These are phyloP conservation scores for Candida dubliniensis DNA, from an alignment of 1,139 yeast species.

Conservation along the genomic window DNA sequence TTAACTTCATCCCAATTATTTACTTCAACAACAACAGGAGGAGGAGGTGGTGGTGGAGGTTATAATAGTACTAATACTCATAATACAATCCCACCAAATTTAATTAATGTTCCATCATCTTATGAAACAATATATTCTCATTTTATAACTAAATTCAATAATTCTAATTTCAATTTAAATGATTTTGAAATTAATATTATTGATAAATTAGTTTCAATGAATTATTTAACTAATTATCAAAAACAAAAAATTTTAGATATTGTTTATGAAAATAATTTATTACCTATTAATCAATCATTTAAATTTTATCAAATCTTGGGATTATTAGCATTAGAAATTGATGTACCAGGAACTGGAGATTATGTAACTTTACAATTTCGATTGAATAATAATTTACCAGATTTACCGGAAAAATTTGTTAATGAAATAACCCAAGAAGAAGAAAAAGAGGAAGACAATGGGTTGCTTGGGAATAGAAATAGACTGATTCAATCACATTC, in stretches of 20 bases:
- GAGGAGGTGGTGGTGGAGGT: too few relatives aligned
- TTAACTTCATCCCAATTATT: constrained; percentile 31
- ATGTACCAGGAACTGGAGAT: constrained; percentile 43
- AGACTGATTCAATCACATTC: not conserved
- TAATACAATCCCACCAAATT: not conserved
- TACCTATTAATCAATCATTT: constrained; percentile 30
- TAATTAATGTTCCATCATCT: constrained; percentile 26
- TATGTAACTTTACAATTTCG: constrained; percentile 44
- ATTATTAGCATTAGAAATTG: constrained; percentile 42
- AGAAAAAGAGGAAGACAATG: constrained; percentile 7
- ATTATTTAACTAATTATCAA: constrained; percentile 33
- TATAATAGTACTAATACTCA: constrained; percentile 2
- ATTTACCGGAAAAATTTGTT: constrained; percentile 28
- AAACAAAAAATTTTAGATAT: constrained; percentile 34
- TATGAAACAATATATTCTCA: constrained; percentile 23
- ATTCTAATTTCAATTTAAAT: constrained; percentile 17
- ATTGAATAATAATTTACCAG: constrained; percentile 33
- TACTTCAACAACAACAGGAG: constrained; percentile 3
- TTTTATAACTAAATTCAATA: constrained; percentile 20
- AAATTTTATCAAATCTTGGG: constrained; percentile 41
- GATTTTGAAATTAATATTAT: constrained; percentile 35
- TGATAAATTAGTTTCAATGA: constrained; percentile 28
- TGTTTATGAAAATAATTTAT: constrained; percentile 38
- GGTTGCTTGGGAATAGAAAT: constrained; percentile 9
- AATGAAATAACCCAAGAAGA: constrained; percentile 17